phyloP scores from a whole-genome alignment of 2,329 filamentous ascomycete species.

The Bipolaris zeicola region DNA sequence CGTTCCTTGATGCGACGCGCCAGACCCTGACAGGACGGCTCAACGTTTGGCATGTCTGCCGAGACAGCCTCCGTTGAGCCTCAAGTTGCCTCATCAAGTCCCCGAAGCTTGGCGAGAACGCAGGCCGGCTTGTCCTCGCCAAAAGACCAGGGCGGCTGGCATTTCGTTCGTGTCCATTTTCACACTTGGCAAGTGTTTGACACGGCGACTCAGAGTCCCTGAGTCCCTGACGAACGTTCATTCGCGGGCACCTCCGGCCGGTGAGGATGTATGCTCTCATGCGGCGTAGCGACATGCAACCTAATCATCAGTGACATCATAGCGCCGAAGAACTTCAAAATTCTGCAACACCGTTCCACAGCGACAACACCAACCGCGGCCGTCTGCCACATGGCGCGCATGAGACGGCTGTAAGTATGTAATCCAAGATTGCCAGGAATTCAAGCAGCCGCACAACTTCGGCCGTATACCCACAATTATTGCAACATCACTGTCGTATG shows the following conservation, averaged over 20 bases:
- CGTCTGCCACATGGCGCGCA: constrained; percentile 31
- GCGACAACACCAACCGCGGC: constrained; percentile 34
- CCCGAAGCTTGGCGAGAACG: constrained; percentile 25
- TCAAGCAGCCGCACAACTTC: constrained; percentile 13
- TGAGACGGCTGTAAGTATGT: constrained; percentile 22
- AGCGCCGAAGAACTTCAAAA: constrained; percentile 23
- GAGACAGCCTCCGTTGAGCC: constrained; percentile 22
- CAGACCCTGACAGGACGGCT: neutral
- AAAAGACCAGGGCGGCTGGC: constrained; percentile 16
- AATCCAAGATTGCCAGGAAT: constrained; percentile 17
- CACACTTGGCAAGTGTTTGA: neutral
- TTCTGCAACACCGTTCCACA: constrained; percentile 31
- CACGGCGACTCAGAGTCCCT: constrained; percentile 4
- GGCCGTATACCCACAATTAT: constrained; percentile 29
- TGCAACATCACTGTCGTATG: constrained; percentile 22
- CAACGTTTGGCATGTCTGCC: constrained; percentile 12
- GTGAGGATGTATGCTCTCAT: constrained; percentile 6
- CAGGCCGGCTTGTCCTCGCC: constrained; percentile 27
- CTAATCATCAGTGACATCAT: constrained; percentile 35
- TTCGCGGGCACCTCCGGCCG: constrained; percentile 11
- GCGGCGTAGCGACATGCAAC: constrained; percentile 24
- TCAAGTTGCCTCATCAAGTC: constrained; percentile 17
- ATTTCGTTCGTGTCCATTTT: constrained; percentile 5
- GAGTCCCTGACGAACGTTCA: constrained; percentile 14
- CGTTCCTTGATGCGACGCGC: neutral